Conservation (phyloP, 257 asterid genomes). For the Scutellaria baicalensis region DNA sequence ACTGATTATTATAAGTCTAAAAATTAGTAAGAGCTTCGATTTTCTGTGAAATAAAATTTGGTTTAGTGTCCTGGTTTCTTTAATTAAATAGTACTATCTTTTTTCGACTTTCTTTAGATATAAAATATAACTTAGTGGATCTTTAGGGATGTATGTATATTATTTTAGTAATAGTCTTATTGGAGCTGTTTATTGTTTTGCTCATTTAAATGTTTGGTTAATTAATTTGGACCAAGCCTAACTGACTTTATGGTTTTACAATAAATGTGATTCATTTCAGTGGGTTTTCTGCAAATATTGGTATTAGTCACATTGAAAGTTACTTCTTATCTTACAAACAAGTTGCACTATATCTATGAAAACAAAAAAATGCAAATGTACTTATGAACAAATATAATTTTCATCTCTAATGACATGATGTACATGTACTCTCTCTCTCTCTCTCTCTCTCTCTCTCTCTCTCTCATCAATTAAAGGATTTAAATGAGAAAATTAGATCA, state of each 20-base stretch:
- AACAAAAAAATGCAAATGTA: too few species aligned
- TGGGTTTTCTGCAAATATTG: conserved; percentile 2
- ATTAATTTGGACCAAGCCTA: neutral
- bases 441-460: too few species aligned
- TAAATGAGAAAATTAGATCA: neutral
- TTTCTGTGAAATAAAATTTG: too few species aligned
- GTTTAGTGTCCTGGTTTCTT: neutral
- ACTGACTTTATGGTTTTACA: conserved; percentile 14
- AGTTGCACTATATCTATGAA: neutral
- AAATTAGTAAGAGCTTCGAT: too few species aligned
- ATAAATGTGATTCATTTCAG: conserved; percentile 8
- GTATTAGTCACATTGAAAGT: neutral
- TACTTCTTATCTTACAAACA: neutral
- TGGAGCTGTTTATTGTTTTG: neutral
- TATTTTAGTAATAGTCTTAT: neutral
- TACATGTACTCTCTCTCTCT: too few species aligned
- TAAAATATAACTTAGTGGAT: neutral
- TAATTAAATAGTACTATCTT: too few species aligned
- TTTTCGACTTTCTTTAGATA: too few species aligned
- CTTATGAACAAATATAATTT: too few species aligned
- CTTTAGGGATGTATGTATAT: neutral
- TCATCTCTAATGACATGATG: too few species aligned
- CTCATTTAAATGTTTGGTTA: neutral
- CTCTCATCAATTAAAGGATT: neutral
- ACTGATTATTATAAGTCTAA: too few species aligned